These are phyloP conservation scores for Chaetomiaceae sp. DNA, from an alignment of 2,329 filamentous ascomycete genomes.

Conservation along the genomic window DNA sequence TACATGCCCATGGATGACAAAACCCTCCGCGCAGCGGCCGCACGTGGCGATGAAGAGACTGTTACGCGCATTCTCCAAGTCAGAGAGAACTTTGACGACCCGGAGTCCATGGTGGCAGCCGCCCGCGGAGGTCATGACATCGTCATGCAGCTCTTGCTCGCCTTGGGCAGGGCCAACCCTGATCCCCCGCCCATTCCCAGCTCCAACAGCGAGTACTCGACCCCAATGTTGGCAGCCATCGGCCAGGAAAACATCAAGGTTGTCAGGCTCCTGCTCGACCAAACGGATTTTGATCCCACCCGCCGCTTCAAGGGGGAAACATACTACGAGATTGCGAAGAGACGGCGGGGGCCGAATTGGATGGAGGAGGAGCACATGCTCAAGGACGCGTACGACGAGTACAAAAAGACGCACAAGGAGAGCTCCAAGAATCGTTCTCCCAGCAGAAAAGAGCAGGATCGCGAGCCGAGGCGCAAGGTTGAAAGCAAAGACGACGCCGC, in stretches of 20 bases:
- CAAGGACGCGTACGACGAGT: constrained; percentile 68
- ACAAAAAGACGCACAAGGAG: constrained; percentile 50
- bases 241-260: constrained; percentile 84
- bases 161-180: constrained; percentile 59
- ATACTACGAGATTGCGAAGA: constrained; percentile 82
- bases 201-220: constrained; percentile 64
- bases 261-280: constrained; percentile 72
- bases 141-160: constrained; percentile 73
- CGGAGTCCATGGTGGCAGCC: constrained; percentile 83
- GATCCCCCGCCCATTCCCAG: constrained; percentile 65
- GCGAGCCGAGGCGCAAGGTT: constrained; percentile 41
- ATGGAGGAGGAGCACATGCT: constrained; percentile 80
- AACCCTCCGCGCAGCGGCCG: constrained; percentile 56
- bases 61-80: constrained; percentile 59
- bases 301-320: constrained; percentile 70
- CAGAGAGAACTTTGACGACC: constrained; percentile 62
- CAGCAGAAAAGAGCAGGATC: constrained; percentile 38
- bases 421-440: constrained; percentile 49
- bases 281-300: constrained; percentile 77
- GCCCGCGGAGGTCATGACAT: constrained; percentile 88
- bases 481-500: constrained; percentile 43
- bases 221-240: constrained; percentile 91
- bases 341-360: constrained; percentile 82
- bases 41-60: constrained; percentile 57
- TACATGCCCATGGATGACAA: constrained; percentile 62